Conservation (phyloP, 2,329 filamentous ascomycete species). For the Fusarium sp. region DNA sequence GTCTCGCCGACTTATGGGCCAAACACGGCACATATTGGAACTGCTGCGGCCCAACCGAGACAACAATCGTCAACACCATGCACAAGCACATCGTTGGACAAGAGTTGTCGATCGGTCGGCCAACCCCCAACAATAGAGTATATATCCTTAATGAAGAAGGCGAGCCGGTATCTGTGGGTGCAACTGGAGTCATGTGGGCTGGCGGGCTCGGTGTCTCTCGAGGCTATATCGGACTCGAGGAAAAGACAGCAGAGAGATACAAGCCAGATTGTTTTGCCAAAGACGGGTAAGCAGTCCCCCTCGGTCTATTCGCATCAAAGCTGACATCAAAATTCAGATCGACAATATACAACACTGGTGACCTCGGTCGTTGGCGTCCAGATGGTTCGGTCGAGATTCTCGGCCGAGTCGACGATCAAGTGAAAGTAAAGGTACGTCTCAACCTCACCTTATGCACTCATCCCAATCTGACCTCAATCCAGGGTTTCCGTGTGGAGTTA, state of each 20-base stretch:
- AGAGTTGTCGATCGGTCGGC: constrained; percentile 67
- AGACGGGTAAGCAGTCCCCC: constrained; percentile 61
- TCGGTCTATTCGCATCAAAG: too few relatives aligned
- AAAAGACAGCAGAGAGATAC: constrained; percentile 66
- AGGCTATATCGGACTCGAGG: constrained; percentile 69
- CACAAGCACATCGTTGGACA: constrained; percentile 63
- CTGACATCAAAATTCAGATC: constrained; percentile 24
- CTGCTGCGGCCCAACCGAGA: constrained; percentile 72
- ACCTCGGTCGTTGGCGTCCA: constrained; percentile 68
- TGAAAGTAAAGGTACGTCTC: constrained; percentile 68
- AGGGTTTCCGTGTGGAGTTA: constrained; percentile 73
- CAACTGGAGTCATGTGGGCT: constrained; percentile 69
- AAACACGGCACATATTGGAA: constrained; percentile 66
- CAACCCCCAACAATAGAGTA: constrained; percentile 63
- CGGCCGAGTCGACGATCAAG: constrained; percentile 72
- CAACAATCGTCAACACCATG: constrained; percentile 72
- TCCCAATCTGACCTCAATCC: constrained; percentile 14
- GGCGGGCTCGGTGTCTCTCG: constrained; percentile 68
- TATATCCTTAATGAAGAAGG: constrained; percentile 66
- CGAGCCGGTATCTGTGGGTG: constrained; percentile 61
- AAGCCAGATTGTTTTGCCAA: constrained; percentile 65
- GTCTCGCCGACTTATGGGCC: constrained; percentile 71
- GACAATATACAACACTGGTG: constrained; percentile 72
- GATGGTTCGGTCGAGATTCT: constrained; percentile 69
- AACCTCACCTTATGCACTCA: neutral